Base-by-base conservation (phyloP, 108 stramenopile genomes). In the Thalassiosira profunda region DNA sequence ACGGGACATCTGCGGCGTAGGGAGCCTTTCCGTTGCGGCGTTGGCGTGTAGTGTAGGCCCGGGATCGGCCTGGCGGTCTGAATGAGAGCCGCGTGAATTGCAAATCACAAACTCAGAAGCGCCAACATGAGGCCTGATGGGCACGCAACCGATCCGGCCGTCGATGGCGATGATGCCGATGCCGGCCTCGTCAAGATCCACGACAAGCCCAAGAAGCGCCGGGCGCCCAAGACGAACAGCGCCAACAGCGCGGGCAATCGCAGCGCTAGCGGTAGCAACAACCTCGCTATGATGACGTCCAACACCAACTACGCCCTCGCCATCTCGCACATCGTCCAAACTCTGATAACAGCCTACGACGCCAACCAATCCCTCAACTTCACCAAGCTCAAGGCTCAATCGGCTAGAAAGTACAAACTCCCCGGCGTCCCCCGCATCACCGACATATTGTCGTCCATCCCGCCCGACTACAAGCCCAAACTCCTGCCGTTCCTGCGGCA, bases 361-460 rank as follows among this genome's bases (percentile, higher is more conserved):
- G 51, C 76, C 34, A 85, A 86, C 17, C 58, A 67, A 3, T 80
- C 92, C 9, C 65, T 96, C 28, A 98, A 98, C 76, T 88, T 98
- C 47, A 96, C 93, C 4, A 69, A 81, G 35, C 77, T 95, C 60
- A 98, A 97, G 71, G 75, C 84, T 24, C 59, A 85, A 25, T 74
- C 90, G 5, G 86, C 93, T 8, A 79, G 79, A 42, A 93, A 95
- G 55, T 86, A 83, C 75, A 91, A 93, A 82, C 47, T 98, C 2
- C 71, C 88, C 24, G 93, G 90, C 29, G 95, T 96, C 28, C 96
- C 96, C 31, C 86, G 86, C 42, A 63, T 97, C 57, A 82, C 91
- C 14, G 97, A 98, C 74, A 96, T 98, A 41, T 73, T 97, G 11
- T 88, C 94, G 46, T 91, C 93, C 21, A 73, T 98, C 17, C 97